phyloP scores from a whole-genome alignment of 371 early-diverging fungal species.

The Saksenaea vasiformis region DNA sequence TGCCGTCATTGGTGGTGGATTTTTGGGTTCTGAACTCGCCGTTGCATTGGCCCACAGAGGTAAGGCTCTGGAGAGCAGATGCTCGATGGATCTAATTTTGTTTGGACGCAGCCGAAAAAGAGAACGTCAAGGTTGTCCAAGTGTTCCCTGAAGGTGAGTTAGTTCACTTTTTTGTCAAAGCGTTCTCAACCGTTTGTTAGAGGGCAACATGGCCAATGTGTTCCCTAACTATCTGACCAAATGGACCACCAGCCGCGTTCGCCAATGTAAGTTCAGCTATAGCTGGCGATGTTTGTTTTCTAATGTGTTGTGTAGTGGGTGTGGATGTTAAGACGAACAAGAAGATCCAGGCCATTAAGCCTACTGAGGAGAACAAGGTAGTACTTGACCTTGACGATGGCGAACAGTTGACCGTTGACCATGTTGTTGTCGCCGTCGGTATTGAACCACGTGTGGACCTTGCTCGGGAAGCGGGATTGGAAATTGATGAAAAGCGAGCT shows the following conservation, averaged over 20 bases:
- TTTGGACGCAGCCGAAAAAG: slow-evolving; percentile 37
- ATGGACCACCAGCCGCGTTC: slow-evolving; percentile 69
- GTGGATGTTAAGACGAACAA: slow-evolving; percentile 59
- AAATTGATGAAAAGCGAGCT: slow-evolving; percentile 66
- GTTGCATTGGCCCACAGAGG: slow-evolving; percentile 65
- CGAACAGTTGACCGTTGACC: slow-evolving; percentile 56
- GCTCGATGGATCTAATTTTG: background rate
- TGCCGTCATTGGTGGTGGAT: slow-evolving; percentile 77
- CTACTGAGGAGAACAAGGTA: slow-evolving; percentile 47
- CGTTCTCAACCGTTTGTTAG: too few species aligned
- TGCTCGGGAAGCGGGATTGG: slow-evolving; percentile 69
- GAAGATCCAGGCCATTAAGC: slow-evolving; percentile 43
- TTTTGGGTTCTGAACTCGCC: slow-evolving; percentile 76
- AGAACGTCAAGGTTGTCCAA: slow-evolving; percentile 65
- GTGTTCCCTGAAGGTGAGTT: slow-evolving; percentile 66
- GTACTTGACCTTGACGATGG: slow-evolving; percentile 52
- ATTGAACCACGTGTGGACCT: slow-evolving; percentile 71
- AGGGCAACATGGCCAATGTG: slow-evolving; percentile 74
- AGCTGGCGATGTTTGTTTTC: background rate
- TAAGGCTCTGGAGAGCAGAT: slow-evolving; percentile 13
- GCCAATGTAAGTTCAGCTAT: slow-evolving; percentile 38
- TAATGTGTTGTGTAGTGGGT: slow-evolving; percentile 43
- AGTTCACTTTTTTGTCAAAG: background rate
- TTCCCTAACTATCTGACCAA: slow-evolving; percentile 72
- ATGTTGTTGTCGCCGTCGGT: slow-evolving; percentile 75